Conservation (phyloP, 2,329 filamentous ascomycete genomes). For the Ophiocordyceps camponoti-saundersi region DNA sequence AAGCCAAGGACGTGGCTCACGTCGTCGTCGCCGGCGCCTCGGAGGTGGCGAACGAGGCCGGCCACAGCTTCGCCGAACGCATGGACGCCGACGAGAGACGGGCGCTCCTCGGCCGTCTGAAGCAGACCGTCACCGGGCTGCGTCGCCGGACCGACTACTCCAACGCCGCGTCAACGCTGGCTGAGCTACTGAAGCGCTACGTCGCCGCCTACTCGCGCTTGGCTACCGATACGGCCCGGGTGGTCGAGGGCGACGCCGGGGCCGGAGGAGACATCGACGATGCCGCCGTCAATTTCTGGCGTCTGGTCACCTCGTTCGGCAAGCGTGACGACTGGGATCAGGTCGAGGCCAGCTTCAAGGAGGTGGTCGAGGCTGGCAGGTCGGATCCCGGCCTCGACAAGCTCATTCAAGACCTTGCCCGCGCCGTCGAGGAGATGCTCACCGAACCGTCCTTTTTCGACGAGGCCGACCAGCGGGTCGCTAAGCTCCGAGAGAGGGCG, state of each 20-base stretch:
- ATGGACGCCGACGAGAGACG: slow-evolving; percentile 55
- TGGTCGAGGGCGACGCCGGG: slow-evolving; percentile 52
- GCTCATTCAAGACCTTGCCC: slow-evolving; percentile 55
- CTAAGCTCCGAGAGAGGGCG: slow-evolving; percentile 32
- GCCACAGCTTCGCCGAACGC: slow-evolving; percentile 58
- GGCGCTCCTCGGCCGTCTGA: slow-evolving; percentile 57
- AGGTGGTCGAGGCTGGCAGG: slow-evolving; percentile 55
- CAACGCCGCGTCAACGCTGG: slow-evolving; percentile 67
- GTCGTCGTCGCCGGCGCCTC: slow-evolving; percentile 34
- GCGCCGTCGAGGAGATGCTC: slow-evolving; percentile 62
- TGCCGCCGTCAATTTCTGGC: slow-evolving; percentile 68
- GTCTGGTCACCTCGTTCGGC: slow-evolving; percentile 64
- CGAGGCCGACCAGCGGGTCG: slow-evolving; percentile 41
- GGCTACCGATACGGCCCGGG: slow-evolving; percentile 46
- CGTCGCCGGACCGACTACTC: slow-evolving; percentile 67
- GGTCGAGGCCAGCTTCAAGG: slow-evolving; percentile 49
- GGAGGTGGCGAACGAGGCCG: slow-evolving; percentile 40
- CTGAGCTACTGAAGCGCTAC: slow-evolving; percentile 61
- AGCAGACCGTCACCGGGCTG: slow-evolving; percentile 57
- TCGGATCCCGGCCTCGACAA: slow-evolving; percentile 72
- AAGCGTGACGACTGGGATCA: slow-evolving; percentile 58
- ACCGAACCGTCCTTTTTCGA: slow-evolving; percentile 79
- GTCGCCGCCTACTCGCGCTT: slow-evolving; percentile 61
- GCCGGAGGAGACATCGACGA: slow-evolving; percentile 59
- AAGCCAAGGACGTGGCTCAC: slow-evolving; percentile 35